Conservation (phyloP, 805 yeast species). For the Lachancea nothofagi region DNA sequence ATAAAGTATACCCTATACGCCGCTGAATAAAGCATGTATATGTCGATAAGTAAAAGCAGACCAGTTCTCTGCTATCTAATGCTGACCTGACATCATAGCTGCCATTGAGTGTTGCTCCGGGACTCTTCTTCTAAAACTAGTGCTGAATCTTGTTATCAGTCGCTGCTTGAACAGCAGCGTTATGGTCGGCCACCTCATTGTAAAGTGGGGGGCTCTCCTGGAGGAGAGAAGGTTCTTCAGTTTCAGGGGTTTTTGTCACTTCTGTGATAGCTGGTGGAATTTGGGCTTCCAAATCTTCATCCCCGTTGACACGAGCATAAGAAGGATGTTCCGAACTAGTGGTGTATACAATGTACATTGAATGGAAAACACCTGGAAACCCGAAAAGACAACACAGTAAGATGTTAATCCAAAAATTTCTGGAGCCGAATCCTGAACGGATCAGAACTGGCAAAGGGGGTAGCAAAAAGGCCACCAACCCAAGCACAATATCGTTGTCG, state of each 20-base stretch:
- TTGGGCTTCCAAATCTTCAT: slow-evolving; percentile 7
- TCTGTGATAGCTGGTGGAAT: neutral
- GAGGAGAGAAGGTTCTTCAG: neutral
- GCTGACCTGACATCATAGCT: too few species aligned
- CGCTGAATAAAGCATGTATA: neutral
- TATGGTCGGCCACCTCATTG: slow-evolving; percentile 15
- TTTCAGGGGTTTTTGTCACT: neutral
- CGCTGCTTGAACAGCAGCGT: slow-evolving; percentile 9
- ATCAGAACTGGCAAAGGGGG: slow-evolving; percentile 24
- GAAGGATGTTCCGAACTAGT: slow-evolving; percentile 21
- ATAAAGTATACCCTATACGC: neutral
- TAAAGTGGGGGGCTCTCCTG: slow-evolving; percentile 16
- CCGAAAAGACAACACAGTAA: slow-evolving; percentile 18
- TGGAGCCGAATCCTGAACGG: slow-evolving; percentile 21
- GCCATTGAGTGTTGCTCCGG: too few species aligned
- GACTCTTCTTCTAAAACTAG: slow-evolving; percentile 1
- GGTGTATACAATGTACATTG: slow-evolving; percentile 23
- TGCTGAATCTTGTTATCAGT: slow-evolving; percentile 23
- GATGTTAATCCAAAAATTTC: slow-evolving; percentile 20
- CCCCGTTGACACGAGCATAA: neutral
- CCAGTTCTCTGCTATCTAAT: too few species aligned
- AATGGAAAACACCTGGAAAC: slow-evolving; percentile 27
- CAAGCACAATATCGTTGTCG: slow-evolving; percentile 21
- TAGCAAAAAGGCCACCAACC: slow-evolving; percentile 18
- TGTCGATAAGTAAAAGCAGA: too few species aligned